These are phyloP conservation scores for Fusarium sp. DNA, from an alignment of 2,329 filamentous ascomycete genomes.

Conservation along the genomic window DNA sequence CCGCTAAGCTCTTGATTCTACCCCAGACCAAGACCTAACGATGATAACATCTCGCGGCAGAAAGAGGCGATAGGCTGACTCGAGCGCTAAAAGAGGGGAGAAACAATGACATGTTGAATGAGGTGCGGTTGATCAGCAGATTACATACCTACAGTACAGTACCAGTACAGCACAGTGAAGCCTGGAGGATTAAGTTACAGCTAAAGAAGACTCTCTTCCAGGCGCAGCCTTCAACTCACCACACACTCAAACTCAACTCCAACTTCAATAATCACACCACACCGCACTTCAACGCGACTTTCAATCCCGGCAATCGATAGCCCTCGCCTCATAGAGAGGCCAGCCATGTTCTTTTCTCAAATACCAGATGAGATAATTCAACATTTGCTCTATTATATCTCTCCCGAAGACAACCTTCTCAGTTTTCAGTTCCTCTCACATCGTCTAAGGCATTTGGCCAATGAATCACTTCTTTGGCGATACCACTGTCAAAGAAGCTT, in stretches of 20 bases:
- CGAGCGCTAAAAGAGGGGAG: slow-evolving; percentile 27
- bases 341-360: slow-evolving; percentile 56
- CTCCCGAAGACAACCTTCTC: slow-evolving; percentile 66
- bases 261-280: slow-evolving; percentile 22
- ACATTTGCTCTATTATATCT: slow-evolving; percentile 76
- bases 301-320: slow-evolving; percentile 15
- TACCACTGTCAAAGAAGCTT: slow-evolving; percentile 78
- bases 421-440: slow-evolving; percentile 69
- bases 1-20: slow-evolving; percentile 28
- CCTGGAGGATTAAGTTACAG: slow-evolving; percentile 10
- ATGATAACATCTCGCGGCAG: slow-evolving; percentile 40
- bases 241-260: slow-evolving; percentile 1
- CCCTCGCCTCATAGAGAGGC: slow-evolving; percentile 30
- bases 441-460: slow-evolving; percentile 74
- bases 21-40: slow-evolving; percentile 26
- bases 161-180: not conserved
- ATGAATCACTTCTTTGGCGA: slow-evolving; percentile 84
- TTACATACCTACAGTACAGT: not conserved
- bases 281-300: slow-evolving; percentile 28
- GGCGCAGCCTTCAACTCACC: slow-evolving; percentile 1
- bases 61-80: slow-evolving; percentile 36
- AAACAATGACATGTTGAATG: slow-evolving; percentile 40
- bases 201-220: slow-evolving; percentile 3
- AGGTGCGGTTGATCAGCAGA: slow-evolving; percentile 23
- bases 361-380: slow-evolving; percentile 90